Evolutionary conservation across 257 asterid genomes (phyloP).

Genomic region (Fraxinus cuspidata): DNA sequence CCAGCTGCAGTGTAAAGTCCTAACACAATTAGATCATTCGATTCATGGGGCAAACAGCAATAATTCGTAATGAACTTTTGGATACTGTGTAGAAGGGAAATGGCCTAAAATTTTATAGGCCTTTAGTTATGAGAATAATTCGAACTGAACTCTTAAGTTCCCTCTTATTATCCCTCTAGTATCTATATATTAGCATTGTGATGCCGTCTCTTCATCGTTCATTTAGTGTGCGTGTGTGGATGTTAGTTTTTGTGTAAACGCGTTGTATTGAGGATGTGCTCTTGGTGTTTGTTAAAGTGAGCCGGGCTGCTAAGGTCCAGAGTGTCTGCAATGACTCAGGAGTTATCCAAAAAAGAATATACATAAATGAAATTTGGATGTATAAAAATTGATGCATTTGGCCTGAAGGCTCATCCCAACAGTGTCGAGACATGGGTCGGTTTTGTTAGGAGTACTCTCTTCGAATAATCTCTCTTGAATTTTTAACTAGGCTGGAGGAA

Average conservation of each 20-base stretch:
- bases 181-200: neutral
- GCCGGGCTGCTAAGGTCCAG: neutral
- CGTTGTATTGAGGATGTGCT: neutral
- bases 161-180: neutral
- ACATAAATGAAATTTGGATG: neutral
- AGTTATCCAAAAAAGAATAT: neutral
- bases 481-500: too few relatives aligned
- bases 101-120: neutral
- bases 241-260: neutral
- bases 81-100: neutral
- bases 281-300: neutral
- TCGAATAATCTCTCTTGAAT: too few relatives aligned
- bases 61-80: neutral
- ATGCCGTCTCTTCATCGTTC: neutral
- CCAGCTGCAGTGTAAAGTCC: slow-evolving; percentile 40
- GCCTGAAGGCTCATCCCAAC: too few relatives aligned
- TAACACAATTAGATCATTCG: slow-evolving; percentile 16
- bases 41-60: slow-evolving; percentile 7
- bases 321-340: neutral
- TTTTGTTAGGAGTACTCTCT: too few relatives aligned
- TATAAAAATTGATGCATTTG: too few relatives aligned
- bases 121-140: neutral
- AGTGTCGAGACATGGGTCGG: too few relatives aligned
- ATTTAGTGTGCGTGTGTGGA: neutral
- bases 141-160: neutral